Evolutionary conservation across 768 basidiomycete species (phyloP).

Genomic region (Vararia minispora): DNA sequence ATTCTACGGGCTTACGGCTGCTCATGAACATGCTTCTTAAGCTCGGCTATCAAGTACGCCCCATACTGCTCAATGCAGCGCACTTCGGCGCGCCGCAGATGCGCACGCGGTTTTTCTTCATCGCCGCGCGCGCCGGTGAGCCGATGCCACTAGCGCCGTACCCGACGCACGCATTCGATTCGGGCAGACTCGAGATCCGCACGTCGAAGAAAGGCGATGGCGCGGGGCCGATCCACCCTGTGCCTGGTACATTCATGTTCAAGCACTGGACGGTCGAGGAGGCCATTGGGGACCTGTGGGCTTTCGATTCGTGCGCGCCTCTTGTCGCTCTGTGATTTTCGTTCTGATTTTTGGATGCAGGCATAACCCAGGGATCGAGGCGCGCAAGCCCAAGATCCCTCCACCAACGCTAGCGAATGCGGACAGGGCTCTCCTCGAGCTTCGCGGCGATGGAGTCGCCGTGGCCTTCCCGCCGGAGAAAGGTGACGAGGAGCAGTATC

Average conservation of each 20-base stretch:
- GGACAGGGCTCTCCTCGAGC: too few species aligned
- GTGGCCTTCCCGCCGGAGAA: too few species aligned
- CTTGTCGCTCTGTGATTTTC: neutral
- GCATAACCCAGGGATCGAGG: constrained; percentile 19
- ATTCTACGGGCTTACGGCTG: constrained; percentile 68
- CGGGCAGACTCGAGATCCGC: constrained; percentile 38
- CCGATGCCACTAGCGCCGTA: constrained; percentile 29
- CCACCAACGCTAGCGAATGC: too few species aligned
- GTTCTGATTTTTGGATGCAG: constrained; percentile 3
- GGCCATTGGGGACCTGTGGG: constrained; percentile 62
- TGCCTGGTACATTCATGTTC: constrained; percentile 37
- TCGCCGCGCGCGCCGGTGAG: constrained; percentile 27
- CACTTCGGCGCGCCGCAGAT: constrained; percentile 38
- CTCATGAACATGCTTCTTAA: constrained; percentile 40
- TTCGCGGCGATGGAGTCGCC: too few species aligned
- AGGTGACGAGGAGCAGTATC: too few species aligned
- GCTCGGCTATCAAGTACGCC: constrained; percentile 32
- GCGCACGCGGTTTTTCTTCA: constrained; percentile 37
- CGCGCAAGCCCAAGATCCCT: constrained; percentile 10
- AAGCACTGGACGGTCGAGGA: constrained; percentile 50
- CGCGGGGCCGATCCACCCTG: constrained; percentile 34
- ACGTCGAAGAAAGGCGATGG: constrained; percentile 30
- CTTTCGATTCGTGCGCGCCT: constrained; percentile 56
- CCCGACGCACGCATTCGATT: constrained; percentile 31
- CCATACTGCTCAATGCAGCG: constrained; percentile 32